phyloP scores from a whole-genome alignment of 495 filamentous ascomycete genomes.

The Barbatosphaeria neglecta region DNA sequence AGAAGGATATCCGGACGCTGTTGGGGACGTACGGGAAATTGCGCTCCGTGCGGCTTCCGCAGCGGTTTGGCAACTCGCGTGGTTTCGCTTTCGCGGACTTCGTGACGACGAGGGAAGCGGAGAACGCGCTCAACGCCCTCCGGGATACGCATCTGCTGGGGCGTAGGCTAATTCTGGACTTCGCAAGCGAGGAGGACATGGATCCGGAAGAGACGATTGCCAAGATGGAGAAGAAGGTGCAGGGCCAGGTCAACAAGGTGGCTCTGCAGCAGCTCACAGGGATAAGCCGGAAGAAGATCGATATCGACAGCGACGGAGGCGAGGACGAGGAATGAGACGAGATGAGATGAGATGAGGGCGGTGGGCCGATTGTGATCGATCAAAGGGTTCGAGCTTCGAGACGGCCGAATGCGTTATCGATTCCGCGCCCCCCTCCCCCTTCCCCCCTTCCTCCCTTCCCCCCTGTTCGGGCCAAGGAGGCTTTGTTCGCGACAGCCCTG shows the following conservation, averaged over 20 bases:
- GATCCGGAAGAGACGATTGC: constrained; percentile 93
- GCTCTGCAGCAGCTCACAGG: constrained; percentile 77
- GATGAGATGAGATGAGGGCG: neutral
- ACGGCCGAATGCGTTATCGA: neutral
- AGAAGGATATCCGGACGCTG: constrained; percentile 77
- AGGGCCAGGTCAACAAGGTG: constrained; percentile 75
- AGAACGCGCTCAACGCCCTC: constrained; percentile 83
- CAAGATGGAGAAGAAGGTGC: constrained; percentile 90
- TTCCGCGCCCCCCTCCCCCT: neutral
- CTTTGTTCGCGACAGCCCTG: neutral
- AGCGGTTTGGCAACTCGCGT: constrained; percentile 84
- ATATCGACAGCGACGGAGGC: constrained; percentile 60
- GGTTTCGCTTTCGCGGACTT: constrained; percentile 98
- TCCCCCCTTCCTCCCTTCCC: neutral
- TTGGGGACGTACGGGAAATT: constrained; percentile 86
- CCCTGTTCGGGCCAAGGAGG: neutral
- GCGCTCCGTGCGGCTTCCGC: constrained; percentile 81
- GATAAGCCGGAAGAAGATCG: constrained; percentile 75
- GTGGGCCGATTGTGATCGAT: neutral
- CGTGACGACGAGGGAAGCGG: constrained; percentile 78
- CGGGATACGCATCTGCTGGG: constrained; percentile 90
- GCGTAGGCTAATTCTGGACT: constrained; percentile 77
- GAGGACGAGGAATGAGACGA: constrained; percentile 36
- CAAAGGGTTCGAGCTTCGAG: neutral
- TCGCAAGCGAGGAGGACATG: constrained; percentile 69